Base-by-base conservation (phyloP, 176 grass and related monocot genomes). In the Phoenix roebelenii region DNA sequence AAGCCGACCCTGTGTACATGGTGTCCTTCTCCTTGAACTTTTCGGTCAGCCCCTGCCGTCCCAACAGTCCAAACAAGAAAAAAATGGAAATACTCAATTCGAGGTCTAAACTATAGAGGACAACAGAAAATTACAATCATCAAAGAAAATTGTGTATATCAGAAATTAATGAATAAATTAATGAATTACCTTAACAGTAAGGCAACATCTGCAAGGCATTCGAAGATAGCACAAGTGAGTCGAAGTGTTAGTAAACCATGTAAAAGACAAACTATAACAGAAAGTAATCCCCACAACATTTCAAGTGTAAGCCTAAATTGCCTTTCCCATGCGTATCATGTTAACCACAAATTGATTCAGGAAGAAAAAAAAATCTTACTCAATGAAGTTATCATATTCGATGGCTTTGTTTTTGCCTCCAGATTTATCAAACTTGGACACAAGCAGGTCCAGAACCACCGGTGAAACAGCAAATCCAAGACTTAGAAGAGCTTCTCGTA, bases 351-450 rank as follows among this genome's bases (percentile, higher is more conserved):
- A 44, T 44, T 7, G 35, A 12, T 44, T 44, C 35, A 44, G 35
- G 35, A 44, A 44, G 35, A 44, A 44, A 44, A 28, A 20, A 20
- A 44, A 2, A 44, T 74, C 83, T 88, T 89, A 97, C 92, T 97
- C 92, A 7, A 97, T 97, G 55, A 97, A 97, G 85, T 91, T 97
- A 62, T 97, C 87, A 52, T 91, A 97, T 74, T 97, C 92, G 5
- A 97, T 80, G 1, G 87, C 87, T 64, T 65, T 85, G 78, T 55
- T 85, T 58, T 78, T 88, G 75, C 87, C 92, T 64, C 92, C 84
- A 65, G 83, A 87, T 85, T 91, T 97, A 59, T 91, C 87, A 80
- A 91, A 97, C 72, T 91, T 97, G 52, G 84, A 78, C 25, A 91
- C 84, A 39, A 97, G 92, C 62, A 97, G 68, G 28, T 97, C 92